A percentile compares a stretch with the other conserved stretches of the same genome.
Conservation (phyloP, 148 eudicot species). For the Rhododendron ovatum region DNA sequence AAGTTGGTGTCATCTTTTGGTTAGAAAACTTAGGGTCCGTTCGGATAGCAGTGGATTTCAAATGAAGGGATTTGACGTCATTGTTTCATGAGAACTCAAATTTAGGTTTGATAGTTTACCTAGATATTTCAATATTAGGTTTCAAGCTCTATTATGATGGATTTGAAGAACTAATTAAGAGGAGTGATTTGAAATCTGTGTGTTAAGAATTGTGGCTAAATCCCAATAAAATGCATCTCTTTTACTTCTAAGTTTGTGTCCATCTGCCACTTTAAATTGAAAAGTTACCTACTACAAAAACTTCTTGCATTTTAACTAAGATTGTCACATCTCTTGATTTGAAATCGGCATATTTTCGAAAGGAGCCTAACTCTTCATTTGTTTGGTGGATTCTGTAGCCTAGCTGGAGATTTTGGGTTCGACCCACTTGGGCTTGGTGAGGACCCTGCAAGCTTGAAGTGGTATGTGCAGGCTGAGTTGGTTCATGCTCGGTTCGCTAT, state of each 20-base stretch:
- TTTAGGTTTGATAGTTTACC: neutral
- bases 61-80: neutral
- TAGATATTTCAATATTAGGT: neutral
- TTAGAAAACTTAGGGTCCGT: neutral
- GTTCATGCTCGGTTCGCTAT: constrained; percentile 92
- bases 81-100: neutral
- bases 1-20: neutral
- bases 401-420: constrained; percentile 87
- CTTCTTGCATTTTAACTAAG: neutral
- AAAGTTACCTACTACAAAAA: neutral
- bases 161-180: neutral
- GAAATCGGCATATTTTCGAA: neutral
- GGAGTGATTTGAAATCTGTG: neutral
- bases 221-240: neutral
- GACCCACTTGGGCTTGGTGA: constrained; percentile 97
- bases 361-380: neutral
- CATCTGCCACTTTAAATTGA: neutral
- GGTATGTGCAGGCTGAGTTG: constrained; percentile 96
- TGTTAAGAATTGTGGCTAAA: neutral
- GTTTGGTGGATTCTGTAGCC: constrained; percentile 29
- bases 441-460: constrained; percentile 76
- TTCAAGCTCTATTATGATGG: neutral
- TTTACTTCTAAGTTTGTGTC: neutral
- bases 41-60: neutral
- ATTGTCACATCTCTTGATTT: neutral